Percentiles rank a stretch among this genome's conserved stretches.
Conservation (phyloP, 2,329 filamentous ascomycete genomes). For the Pestalotiopsis sp. region DNA sequence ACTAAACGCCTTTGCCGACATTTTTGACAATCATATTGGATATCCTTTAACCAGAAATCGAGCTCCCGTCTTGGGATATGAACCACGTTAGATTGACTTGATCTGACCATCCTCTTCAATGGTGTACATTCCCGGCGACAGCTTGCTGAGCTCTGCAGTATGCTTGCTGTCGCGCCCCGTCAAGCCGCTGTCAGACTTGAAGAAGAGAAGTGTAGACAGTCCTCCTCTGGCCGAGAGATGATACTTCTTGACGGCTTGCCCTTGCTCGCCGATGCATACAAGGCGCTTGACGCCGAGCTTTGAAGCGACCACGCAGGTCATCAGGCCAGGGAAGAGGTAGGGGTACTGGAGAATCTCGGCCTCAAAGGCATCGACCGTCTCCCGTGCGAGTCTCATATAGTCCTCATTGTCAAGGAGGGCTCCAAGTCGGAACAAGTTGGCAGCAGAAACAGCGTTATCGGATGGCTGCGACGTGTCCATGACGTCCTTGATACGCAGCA, state of each 20-base stretch:
- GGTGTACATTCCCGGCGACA: background rate
- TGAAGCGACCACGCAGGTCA: constrained; percentile 74
- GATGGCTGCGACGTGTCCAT: constrained; percentile 93
- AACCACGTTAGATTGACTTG: background rate
- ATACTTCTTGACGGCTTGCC: constrained; percentile 19
- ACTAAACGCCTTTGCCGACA: background rate
- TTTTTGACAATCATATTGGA: background rate
- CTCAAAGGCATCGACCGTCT: constrained; percentile 84
- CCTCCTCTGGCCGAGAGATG: constrained; percentile 28
- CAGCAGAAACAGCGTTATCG: constrained; percentile 83
- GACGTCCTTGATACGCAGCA: constrained; percentile 89
- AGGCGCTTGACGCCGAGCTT: constrained; percentile 64
- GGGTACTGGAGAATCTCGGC: constrained; percentile 91
- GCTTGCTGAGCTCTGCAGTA: background rate
- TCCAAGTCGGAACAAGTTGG: constrained; percentile 82
- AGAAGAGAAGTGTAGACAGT: constrained; percentile 25
- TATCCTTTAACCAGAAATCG: background rate
- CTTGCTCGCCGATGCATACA: constrained; percentile 21
- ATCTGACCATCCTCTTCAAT: constrained; percentile 1
- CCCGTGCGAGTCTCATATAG: constrained; percentile 66
- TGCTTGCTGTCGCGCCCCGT: background rate
- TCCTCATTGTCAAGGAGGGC: constrained; percentile 52
- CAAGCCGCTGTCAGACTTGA: background rate
- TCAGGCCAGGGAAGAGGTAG: constrained; percentile 83
- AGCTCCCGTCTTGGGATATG: background rate